Conservation (phyloP, 352 stramenopile genomes). For the Globisporangium abappressorium region DNA sequence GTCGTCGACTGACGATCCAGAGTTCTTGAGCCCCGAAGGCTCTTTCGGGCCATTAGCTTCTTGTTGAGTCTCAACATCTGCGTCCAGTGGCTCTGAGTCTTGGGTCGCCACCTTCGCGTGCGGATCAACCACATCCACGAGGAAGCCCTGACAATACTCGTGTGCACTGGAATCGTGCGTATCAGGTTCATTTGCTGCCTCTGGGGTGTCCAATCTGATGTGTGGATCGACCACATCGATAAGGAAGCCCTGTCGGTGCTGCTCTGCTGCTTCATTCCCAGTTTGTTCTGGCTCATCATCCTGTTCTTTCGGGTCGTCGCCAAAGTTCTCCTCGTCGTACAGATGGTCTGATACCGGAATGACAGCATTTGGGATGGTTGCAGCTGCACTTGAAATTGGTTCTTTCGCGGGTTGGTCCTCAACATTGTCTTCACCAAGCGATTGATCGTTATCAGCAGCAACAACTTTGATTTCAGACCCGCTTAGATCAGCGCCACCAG, state of each 20-base stretch:
- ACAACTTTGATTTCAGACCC: not conserved
- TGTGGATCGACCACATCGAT: not conserved
- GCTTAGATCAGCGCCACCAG: not conserved
- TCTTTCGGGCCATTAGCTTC: too few species aligned
- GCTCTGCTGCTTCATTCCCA: not conserved
- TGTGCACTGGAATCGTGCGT: not conserved
- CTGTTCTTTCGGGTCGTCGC: conserved; percentile 17
- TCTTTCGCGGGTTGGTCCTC: not conserved
- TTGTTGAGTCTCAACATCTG: not conserved
- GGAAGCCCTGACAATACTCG: conserved; percentile 1
- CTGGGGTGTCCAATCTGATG: not conserved
- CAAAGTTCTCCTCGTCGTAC: conserved; percentile 36
- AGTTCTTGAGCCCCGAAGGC: not conserved
- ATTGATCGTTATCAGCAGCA: not conserved
- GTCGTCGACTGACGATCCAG: not conserved
- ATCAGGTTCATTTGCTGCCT: not conserved
- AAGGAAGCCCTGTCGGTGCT: not conserved
- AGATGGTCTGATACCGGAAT: not conserved
- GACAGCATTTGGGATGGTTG: not conserved
- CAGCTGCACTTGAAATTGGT: not conserved
- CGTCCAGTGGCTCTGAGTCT: not conserved
- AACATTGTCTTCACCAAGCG: not conserved
- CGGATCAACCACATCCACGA: conserved; percentile 6
- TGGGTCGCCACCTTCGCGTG: not conserved
- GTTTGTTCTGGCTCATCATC: not conserved